These are phyloP conservation scores for Lolium perenne DNA, from an alignment of 176 grass and related monocot species.

Conservation along the genomic window DNA sequence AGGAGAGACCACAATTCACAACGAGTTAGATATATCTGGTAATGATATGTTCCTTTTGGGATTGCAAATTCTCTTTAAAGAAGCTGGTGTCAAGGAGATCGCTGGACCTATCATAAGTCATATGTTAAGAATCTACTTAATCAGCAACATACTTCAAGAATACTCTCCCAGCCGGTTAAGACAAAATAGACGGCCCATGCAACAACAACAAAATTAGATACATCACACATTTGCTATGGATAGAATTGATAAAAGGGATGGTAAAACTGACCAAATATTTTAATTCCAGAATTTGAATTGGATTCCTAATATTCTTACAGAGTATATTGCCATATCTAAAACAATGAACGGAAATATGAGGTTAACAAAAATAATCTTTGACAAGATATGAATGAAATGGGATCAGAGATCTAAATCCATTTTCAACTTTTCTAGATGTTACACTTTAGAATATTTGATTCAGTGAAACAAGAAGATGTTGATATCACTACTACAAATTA, in stretches of 20 bases:
- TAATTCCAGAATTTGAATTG: background rate
- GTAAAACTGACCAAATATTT: background rate
- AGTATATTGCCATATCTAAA: slow-evolving; percentile 16
- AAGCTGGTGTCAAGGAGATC: background rate
- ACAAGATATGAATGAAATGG: background rate
- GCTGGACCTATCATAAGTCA: background rate
- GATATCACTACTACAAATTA: slow-evolving; percentile 44
- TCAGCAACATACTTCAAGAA: background rate
- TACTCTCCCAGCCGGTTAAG: background rate
- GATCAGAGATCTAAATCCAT: slow-evolving; percentile 20
- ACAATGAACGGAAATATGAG: background rate
- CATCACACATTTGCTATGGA: background rate
- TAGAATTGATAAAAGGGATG: background rate
- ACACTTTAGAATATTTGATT: slow-evolving; percentile 30
- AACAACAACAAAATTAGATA: background rate
- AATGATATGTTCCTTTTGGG: background rate
- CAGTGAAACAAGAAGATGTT: slow-evolving; percentile 16
- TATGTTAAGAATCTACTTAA: background rate
- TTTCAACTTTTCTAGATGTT: slow-evolving; percentile 28
- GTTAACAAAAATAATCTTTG: background rate
- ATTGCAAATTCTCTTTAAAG: background rate
- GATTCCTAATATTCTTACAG: background rate
- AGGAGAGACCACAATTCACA: background rate
- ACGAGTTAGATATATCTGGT: background rate
- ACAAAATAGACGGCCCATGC: background rate